Base-by-base conservation (phyloP, 1,284 basidiomycete genomes). In the Leccinum olivaceoglutinosum region DNA sequence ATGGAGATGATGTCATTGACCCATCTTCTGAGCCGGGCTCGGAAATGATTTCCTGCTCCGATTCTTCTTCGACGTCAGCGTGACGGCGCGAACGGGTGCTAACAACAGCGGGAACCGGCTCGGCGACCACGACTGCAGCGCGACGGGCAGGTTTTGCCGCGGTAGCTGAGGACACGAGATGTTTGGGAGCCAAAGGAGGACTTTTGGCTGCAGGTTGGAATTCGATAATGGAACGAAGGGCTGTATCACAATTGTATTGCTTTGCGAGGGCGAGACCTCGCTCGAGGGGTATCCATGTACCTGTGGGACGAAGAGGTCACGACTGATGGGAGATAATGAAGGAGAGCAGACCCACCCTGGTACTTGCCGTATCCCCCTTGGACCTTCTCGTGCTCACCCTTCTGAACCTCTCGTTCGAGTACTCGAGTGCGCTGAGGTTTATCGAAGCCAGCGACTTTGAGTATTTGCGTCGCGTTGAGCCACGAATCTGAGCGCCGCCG, bases 341-440 rank as follows among this genome's bases (percentile, higher is more conserved):
- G 10, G 41, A 64, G 60, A 57, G 25, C 64, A 57, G 29, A 75
- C 86, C 66, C 66, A 96, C 96, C 97, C 84, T 99, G 97, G 76
- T 98, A 99, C 79, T 99, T 99, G 69, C 97, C 97, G 77, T 99
- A 99, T 0, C 97, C 97, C 41, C 97, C 97, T 76, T 99, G 97
- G 1, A 99, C 95, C 77, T 99, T 99, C 78, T 99, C 97, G 76
- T 99, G 97, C 69, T 94, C 92, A 32, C 96, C 97, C 77, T 98
- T 98, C 76, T 99, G 97, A 3, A 99, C 90, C 79, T 99, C 97
- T 67, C 97, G 87, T 77, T 99, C 97, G 58, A 99, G 84, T 12
- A 99, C 96, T 64, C 97, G 88, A 62, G 97, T 99, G 59, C 97
- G 84, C 76, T 99, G 97, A 1, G 97, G 97, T 76, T 99, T 99